These are phyloP conservation scores for Axilococcus clingmanii DNA, from an alignment of 139 green algal genomes.

Conservation along the genomic window DNA sequence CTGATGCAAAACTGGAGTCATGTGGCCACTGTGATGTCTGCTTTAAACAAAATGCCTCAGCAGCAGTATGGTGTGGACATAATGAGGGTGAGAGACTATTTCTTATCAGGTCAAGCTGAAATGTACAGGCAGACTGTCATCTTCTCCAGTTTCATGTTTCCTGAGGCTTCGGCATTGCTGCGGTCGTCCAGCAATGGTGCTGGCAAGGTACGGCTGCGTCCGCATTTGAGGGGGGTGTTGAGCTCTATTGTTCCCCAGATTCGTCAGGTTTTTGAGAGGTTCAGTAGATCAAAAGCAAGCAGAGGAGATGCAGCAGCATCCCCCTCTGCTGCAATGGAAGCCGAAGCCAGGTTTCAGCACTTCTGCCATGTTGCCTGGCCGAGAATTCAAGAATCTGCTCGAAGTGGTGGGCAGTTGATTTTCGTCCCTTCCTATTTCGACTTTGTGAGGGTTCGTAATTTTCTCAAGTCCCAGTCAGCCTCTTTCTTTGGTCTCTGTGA, in stretches of 20 bases:
- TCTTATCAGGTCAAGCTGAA: slow-evolving; percentile 27
- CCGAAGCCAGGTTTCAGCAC: slow-evolving; percentile 71
- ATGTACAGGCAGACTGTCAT: slow-evolving; percentile 84
- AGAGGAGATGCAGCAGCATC: not conserved
- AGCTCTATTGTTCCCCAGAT: slow-evolving; percentile 59
- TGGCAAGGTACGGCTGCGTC: slow-evolving; percentile 35
- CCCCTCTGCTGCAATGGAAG: slow-evolving; percentile 16
- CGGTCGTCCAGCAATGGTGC: slow-evolving; percentile 38
- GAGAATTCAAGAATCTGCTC: slow-evolving; percentile 41
- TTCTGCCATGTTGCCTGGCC: slow-evolving; percentile 75
- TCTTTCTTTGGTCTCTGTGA: slow-evolving; percentile 62
- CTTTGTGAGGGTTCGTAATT: slow-evolving; percentile 64
- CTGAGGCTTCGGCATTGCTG: slow-evolving; percentile 73
- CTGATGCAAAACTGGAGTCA: slow-evolving; percentile 88
- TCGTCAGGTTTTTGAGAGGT: slow-evolving; percentile 81
- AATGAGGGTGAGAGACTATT: slow-evolving; percentile 74
- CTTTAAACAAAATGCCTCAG: slow-evolving; percentile 73
- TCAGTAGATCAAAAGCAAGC: too few relatives aligned
- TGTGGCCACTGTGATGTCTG: slow-evolving; percentile 43
- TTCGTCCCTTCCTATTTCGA: slow-evolving; percentile 94
- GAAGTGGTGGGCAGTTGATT: slow-evolving; percentile 45
- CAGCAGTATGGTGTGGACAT: slow-evolving; percentile 82
- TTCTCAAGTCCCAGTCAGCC: slow-evolving; percentile 25
- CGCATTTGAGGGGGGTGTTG: slow-evolving; percentile 57
- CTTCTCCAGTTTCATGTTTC: slow-evolving; percentile 51